These are phyloP conservation scores for Nakazawaea laoshanensis DNA, from an alignment of 805 yeast genomes.

Conservation along the genomic window DNA sequence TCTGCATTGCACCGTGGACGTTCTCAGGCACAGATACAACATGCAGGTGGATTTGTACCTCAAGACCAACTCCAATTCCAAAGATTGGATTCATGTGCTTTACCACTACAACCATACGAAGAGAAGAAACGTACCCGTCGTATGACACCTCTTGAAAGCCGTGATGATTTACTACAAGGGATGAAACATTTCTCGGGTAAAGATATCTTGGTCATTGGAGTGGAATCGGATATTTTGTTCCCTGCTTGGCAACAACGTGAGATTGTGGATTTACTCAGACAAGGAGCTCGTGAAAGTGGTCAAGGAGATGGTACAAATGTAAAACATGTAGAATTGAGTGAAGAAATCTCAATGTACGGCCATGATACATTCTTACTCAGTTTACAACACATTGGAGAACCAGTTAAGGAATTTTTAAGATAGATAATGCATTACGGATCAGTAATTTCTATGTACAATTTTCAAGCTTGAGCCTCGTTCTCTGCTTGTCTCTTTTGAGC, in stretches of 20 bases:
- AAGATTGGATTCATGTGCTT: slow-evolving; percentile 24
- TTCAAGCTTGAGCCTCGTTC: neutral
- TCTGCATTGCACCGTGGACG: slow-evolving; percentile 33
- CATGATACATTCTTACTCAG: slow-evolving; percentile 87
- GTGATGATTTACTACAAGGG: slow-evolving; percentile 58
- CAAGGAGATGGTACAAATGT: slow-evolving; percentile 26
- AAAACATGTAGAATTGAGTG: slow-evolving; percentile 65
- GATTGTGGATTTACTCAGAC: slow-evolving; percentile 50
- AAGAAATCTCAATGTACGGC: slow-evolving; percentile 74
- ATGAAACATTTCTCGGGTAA: slow-evolving; percentile 52
- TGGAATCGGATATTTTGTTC: slow-evolving; percentile 85
- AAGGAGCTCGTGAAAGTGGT: slow-evolving; percentile 24
- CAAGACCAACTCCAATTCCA: slow-evolving; percentile 19
- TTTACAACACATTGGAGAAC: slow-evolving; percentile 71
- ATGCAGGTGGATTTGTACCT: slow-evolving; percentile 18
- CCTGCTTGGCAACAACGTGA: slow-evolving; percentile 95
- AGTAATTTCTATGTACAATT: too few species aligned
- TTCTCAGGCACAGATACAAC: slow-evolving; percentile 23
- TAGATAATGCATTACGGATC: neutral
- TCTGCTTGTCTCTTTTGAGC: slow-evolving; percentile 5
- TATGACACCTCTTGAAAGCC: slow-evolving; percentile 45
- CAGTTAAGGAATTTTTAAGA: slow-evolving; percentile 56
- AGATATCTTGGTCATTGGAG: slow-evolving; percentile 75
- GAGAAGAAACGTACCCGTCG: slow-evolving; percentile 37
- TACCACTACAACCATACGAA: slow-evolving; percentile 44